Conservation (phyloP, 805 yeast species). For the Scheffersomyces coipomensis region DNA sequence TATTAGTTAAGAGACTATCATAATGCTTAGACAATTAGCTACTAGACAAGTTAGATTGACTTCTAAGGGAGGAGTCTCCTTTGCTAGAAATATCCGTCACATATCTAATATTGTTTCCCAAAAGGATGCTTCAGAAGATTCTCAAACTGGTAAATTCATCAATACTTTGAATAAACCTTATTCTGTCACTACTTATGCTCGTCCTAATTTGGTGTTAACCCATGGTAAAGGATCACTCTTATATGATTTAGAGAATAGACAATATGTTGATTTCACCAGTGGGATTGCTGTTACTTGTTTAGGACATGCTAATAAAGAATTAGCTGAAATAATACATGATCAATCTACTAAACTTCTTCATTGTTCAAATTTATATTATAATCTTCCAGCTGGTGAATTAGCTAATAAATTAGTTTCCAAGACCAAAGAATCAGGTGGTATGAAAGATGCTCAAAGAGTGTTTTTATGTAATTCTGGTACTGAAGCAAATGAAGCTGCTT, state of each 20-base stretch:
- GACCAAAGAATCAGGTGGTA: constrained; percentile 74
- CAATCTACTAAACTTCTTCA: constrained; percentile 78
- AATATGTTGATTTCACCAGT: constrained; percentile 87
- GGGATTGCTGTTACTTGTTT: constrained; percentile 97
- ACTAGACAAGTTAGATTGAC: neutral
- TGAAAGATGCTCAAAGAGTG: constrained; percentile 75
- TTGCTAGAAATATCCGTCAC: neutral
- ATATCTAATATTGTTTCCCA: neutral
- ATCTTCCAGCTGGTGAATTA: constrained; percentile 79
- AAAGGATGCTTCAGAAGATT: constrained; percentile 25
- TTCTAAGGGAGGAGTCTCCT: neutral
- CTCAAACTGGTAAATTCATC: constrained; percentile 41
- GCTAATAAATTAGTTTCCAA: constrained; percentile 66
- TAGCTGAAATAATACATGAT: constrained; percentile 66
- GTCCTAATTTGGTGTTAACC: constrained; percentile 73
- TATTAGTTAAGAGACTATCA: neutral
- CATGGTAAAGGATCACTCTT: constrained; percentile 80
- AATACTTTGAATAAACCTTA: constrained; percentile 47
- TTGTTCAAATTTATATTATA: constrained; percentile 82
- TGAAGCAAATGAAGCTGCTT: constrained; percentile 59
- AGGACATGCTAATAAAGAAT: constrained; percentile 80
- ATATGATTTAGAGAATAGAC: constrained; percentile 75
- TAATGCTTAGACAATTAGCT: neutral
- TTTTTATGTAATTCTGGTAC: constrained; percentile 61
- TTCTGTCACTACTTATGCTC: constrained; percentile 75